Base-by-base conservation (phyloP, 371 early-diverging fungal species). In the Mortierella sp. region DNA sequence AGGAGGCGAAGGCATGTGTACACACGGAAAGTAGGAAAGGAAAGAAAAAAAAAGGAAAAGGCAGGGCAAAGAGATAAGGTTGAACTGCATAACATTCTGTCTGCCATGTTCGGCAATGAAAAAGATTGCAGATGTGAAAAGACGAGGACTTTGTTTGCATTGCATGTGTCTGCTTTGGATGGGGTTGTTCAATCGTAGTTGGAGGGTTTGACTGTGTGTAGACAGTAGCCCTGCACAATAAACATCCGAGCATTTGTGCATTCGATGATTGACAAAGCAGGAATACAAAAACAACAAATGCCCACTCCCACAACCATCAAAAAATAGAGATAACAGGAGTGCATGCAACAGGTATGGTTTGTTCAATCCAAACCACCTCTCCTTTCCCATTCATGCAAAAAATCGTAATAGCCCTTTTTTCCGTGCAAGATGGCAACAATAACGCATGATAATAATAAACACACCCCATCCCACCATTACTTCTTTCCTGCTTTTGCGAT, bases 381-480 rank as follows among this genome's bases (percentile, higher is more conserved):
- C 19, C 34, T 34, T 34, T 7, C 14, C 58, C 34, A 58, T 58
- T 58, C 58, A 58, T 58, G 58, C 58, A 58, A 58, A 58, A 58
- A 58, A n/a, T n/a, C 1, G 14, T 31, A 26, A 34, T 5, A 29
- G 19, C 34, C 19, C 34, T 58, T 19, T 14, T 31, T 19, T 55
- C 29, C 26, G 10, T 52, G n/a, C 53, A 7, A 58, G 58, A 34
- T 58, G 34, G 34, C 58, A 34, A 58, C 6, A 58, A 58, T 7
- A 29, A 34, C 19, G 58, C 58, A 58, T 19, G 19, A 58, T 29
- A 29, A 29, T 34, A 58, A 34, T 34, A 58, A 34, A 58, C 58
- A 58, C n/a, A n/a, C 48, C 19, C 48, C 19, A 6, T n/a, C 19
- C 48, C 48, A 7, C 22, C 19, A 19, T 19, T 45, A 10, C 19